These are phyloP conservation scores for Pyrus hybrid DNA, from an alignment of 331 rosid genomes.

Conservation along the genomic window DNA sequence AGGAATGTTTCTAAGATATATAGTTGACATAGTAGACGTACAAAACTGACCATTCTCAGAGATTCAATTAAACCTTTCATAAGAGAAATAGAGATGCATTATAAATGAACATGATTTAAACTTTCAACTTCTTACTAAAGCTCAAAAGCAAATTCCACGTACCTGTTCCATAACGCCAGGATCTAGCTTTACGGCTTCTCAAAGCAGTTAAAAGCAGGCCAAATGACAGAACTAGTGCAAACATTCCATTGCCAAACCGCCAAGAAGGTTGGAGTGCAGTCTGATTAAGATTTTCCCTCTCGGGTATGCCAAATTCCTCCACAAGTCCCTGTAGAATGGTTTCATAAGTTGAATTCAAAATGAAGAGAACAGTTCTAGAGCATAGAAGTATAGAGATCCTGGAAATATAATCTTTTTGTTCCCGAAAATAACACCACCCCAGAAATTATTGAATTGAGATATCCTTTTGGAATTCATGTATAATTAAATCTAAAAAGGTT, in stretches of 20 bases:
- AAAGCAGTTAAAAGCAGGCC: constrained; percentile 88
- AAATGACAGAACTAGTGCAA: constrained; percentile 87
- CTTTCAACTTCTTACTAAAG: neutral
- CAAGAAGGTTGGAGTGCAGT: constrained; percentile 64
- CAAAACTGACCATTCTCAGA: neutral
- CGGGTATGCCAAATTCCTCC: constrained; percentile 78
- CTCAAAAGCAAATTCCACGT: constrained; percentile 9
- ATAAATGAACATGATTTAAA: neutral
- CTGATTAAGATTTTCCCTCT: constrained; percentile 40
- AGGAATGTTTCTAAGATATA: neutral
- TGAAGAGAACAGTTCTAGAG: neutral
- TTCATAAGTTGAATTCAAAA: neutral
- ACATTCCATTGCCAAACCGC: constrained; percentile 99
- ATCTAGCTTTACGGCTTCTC: constrained; percentile 91
- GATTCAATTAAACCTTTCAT: neutral
- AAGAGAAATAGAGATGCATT: neutral
- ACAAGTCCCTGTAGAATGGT: constrained; percentile 67
- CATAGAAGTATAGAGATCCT: neutral
- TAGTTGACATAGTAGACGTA: neutral
- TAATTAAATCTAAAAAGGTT: neutral
- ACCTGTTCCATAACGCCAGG: constrained; percentile 99
- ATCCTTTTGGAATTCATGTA: neutral
- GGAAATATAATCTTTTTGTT: neutral
- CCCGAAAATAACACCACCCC: neutral
- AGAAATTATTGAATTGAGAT: neutral